Evolutionary conservation across 768 basidiomycete genomes (phyloP).

Genomic region (Tubosaeta sp.): DNA sequence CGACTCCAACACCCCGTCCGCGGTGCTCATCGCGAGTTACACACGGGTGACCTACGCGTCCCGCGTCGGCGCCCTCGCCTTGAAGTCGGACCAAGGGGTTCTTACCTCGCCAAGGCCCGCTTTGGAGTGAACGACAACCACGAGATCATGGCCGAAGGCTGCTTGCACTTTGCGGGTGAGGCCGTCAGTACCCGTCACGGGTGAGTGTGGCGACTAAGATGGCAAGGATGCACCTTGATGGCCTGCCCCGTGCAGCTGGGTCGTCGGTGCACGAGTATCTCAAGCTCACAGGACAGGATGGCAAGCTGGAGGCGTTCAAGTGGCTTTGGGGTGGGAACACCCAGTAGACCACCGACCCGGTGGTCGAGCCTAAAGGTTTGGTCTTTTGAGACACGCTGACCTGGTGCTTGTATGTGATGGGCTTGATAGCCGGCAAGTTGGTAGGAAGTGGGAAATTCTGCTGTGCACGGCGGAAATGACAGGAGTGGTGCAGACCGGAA

Average conservation of each 20-base stretch:
- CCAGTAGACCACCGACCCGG: slow-evolving; percentile 22
- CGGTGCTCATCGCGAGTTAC: slow-evolving; percentile 40
- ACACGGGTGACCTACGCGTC: slow-evolving; percentile 37
- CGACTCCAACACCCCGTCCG: slow-evolving; percentile 15
- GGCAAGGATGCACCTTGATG: slow-evolving; percentile 20
- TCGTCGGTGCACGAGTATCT: slow-evolving; percentile 33
- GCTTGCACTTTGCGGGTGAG: slow-evolving; percentile 17
- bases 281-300: slow-evolving; percentile 7
- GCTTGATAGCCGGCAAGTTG: too few relatives aligned
- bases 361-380: not conserved
- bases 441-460: too few relatives aligned
- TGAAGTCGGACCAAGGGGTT: not conserved
- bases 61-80: slow-evolving; percentile 34
- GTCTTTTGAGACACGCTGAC: too few relatives aligned
- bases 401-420: too few relatives aligned
- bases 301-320: slow-evolving; percentile 17
- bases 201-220: not conserved
- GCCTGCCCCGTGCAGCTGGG: slow-evolving; percentile 29
- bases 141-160: slow-evolving; percentile 12
- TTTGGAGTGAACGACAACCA: slow-evolving; percentile 2
- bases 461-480: too few relatives aligned
- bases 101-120: slow-evolving; percentile 26
- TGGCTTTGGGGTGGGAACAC: slow-evolving; percentile 29
- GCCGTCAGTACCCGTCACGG: slow-evolving; percentile 11
- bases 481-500: too few relatives aligned